Percentiles rank a stretch among this genome's conserved stretches.
These are phyloP conservation scores for Solanum hybrid DNA, from an alignment of 305 asterid species.

Conservation along the genomic window DNA sequence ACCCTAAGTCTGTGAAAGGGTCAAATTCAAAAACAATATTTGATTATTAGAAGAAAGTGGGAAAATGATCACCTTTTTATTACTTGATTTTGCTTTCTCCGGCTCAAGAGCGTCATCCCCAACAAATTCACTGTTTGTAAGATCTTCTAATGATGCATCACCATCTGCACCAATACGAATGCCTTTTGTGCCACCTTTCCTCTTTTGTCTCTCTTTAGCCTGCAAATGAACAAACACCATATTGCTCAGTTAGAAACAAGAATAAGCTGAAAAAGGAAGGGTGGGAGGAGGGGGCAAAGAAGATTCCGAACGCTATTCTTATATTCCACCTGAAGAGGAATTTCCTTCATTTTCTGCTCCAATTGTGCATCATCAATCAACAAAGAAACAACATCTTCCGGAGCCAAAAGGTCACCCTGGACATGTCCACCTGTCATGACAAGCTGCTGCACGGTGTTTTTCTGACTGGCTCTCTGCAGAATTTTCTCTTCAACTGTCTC, in stretches of 20 bases:
- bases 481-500: conserved; percentile 95
- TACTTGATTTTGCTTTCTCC: conserved; percentile 49
- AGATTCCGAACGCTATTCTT: background rate
- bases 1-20: background rate
- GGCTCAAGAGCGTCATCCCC: conserved; percentile 42
- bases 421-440: conserved; percentile 99
- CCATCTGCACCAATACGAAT: conserved; percentile 84
- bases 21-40: background rate
- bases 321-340: conserved; percentile 66
- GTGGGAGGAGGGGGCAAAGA: background rate
- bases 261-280: background rate
- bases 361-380: conserved; percentile 84
- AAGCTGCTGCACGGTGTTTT: conserved; percentile 91
- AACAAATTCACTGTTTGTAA: conserved; percentile 33
- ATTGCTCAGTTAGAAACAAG: background rate
- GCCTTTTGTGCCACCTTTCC: conserved; percentile 61
- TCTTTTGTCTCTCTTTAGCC: conserved; percentile 94
- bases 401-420: conserved; percentile 94
- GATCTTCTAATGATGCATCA: conserved; percentile 77
- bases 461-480: conserved; percentile 92
- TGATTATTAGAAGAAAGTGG: background rate
- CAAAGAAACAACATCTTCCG: conserved; percentile 95
- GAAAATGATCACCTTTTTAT: conserved; percentile 56
- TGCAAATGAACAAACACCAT: conserved; percentile 22
- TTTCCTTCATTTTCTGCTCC: conserved; percentile 88